Conservation (phyloP, 2,329 filamentous ascomycete genomes). For the Cladosporium sphaerospermum region DNA sequence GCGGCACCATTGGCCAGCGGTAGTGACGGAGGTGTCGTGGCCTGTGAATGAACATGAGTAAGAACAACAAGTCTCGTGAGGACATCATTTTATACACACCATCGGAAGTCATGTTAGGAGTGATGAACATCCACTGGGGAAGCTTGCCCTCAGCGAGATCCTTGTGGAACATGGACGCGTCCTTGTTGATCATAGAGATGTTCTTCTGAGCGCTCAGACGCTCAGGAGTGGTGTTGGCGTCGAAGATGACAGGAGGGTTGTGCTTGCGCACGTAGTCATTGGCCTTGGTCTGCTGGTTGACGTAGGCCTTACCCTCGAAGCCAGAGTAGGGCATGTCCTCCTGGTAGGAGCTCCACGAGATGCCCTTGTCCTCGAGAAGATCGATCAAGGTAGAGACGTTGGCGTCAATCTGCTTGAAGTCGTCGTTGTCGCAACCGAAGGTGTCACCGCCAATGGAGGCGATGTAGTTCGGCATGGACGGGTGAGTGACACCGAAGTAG, state of each 20-base stretch:
- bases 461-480: constrained; percentile 71
- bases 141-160: constrained; percentile 59
- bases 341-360: constrained; percentile 58
- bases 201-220: constrained; percentile 69
- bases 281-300: constrained; percentile 58
- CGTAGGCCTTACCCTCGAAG: constrained; percentile 57
- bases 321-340: constrained; percentile 72
- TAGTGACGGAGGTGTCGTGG: constrained; percentile 66
- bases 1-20: constrained; percentile 62
- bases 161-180: constrained; percentile 54
- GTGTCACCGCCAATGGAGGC: constrained; percentile 63
- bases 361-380: constrained; percentile 36
- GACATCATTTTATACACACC: neutral
- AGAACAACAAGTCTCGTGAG: neutral
- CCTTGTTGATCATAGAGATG: constrained; percentile 60
- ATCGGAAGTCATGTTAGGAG: constrained; percentile 61
- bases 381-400: constrained; percentile 38
- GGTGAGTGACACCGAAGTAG: constrained; percentile 47
- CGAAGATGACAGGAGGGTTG: constrained; percentile 60
- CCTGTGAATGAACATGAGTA: constrained; percentile 32
- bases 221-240: constrained; percentile 53
- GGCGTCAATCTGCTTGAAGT: constrained; percentile 45
- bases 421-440: constrained; percentile 65
- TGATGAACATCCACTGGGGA: constrained; percentile 67
- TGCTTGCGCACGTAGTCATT: constrained; percentile 83